Percentiles rank a stretch among this genome's conserved stretches.
Evolutionary conservation across 1,284 basidiomycete species (phyloP).

Genomic region (Ustanciosporium gigantosporum): DNA sequence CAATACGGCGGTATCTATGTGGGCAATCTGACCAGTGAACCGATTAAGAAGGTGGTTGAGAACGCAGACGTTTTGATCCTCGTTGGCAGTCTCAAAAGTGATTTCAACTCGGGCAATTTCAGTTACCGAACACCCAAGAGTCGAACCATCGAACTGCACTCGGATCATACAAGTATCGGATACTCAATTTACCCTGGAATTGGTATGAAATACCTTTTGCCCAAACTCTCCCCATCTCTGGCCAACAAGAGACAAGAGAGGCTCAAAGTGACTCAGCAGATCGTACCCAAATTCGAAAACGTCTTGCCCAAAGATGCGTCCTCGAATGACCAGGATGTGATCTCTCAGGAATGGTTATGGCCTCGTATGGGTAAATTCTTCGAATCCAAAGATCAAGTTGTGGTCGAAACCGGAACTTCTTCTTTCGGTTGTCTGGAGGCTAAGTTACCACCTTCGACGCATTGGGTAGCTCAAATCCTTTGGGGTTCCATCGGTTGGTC

Average conservation of each 20-base stretch:
- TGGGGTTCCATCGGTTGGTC: constrained; percentile 89
- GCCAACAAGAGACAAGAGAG: constrained; percentile 3
- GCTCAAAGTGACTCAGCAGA: constrained; percentile 13
- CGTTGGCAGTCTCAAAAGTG: constrained; percentile 77
- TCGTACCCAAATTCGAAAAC: constrained; percentile 25
- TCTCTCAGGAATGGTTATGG: constrained; percentile 70
- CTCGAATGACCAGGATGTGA: constrained; percentile 3
- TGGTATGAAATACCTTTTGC: constrained; percentile 48
- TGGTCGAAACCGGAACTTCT: constrained; percentile 56
- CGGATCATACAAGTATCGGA: constrained; percentile 60
- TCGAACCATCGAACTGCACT: constrained; percentile 73
- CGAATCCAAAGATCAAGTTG: constrained; percentile 61
- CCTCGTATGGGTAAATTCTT: constrained; percentile 80
- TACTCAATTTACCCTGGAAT: constrained; percentile 64
- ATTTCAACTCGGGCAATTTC: constrained; percentile 86
- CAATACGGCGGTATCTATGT: constrained; percentile 82
- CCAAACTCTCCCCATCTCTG: constrained; percentile 38
- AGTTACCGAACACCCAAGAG: constrained; percentile 28
- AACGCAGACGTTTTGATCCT: constrained; percentile 80
- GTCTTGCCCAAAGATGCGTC: constrained; percentile 10
- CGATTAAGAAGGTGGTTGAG: constrained; percentile 77
- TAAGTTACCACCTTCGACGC: constrained; percentile 23
- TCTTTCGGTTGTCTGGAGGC: constrained; percentile 37
- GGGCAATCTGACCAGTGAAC: constrained; percentile 60
- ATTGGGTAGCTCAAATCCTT: constrained; percentile 66